These are phyloP conservation scores for Mycosarcoma maydis DNA, from an alignment of 1,284 basidiomycete species.

Conservation along the genomic window DNA sequence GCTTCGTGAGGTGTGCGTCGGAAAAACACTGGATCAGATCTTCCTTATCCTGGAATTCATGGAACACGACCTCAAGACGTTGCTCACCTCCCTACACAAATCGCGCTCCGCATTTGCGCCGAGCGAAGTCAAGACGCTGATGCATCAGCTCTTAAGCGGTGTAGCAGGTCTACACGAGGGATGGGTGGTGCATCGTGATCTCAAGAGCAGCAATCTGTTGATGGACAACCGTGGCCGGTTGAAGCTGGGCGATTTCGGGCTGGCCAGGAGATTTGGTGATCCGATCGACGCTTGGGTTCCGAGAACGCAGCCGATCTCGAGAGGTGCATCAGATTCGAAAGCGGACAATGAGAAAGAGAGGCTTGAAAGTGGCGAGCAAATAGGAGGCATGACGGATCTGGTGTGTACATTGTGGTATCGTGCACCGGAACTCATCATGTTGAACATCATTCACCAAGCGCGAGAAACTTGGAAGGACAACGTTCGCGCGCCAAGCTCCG, in stretches of 20 bases:
- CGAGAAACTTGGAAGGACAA: not conserved
- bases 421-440: constrained; percentile 69
- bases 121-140: constrained; percentile 96
- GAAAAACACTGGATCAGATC: constrained; percentile 99
- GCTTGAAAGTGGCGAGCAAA: constrained; percentile 58
- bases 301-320: not conserved
- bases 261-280: constrained; percentile 93
- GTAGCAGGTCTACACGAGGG: constrained; percentile 90
- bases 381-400: constrained; percentile 88
- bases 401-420: constrained; percentile 99
- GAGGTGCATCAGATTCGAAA: not conserved
- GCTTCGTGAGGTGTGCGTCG: constrained; percentile 95
- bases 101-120: constrained; percentile 96
- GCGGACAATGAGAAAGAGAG: not conserved
- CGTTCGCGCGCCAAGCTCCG: too few species aligned
- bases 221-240: constrained; percentile 99
- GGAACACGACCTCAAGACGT: constrained; percentile 97
- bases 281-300: constrained; percentile 71
- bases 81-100: constrained; percentile 74
- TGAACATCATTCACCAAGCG: constrained; percentile 7
- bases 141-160: constrained; percentile 92
- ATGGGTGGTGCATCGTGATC: constrained; percentile 97
- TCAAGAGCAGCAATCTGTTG: constrained; percentile 96
- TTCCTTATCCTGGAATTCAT: constrained; percentile 99
- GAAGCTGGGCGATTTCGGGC: constrained; percentile 98